Evolutionary conservation across 2,329 filamentous ascomycete species (phyloP), one percentile per base, ranked within the genome.

Genomic region (Pseudogymnoascus sp.): DNA sequence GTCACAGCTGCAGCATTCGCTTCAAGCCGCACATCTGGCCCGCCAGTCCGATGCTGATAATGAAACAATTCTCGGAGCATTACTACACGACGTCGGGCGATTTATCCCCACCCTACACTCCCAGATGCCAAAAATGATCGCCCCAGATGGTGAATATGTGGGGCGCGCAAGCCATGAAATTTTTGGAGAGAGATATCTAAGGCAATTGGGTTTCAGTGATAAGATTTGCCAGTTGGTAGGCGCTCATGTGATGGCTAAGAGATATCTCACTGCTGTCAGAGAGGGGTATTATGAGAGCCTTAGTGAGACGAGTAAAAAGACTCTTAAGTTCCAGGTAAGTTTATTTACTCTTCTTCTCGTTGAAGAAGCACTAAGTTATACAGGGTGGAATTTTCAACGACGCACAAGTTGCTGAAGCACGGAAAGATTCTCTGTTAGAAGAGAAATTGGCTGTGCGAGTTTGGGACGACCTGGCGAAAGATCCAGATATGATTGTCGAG

Each of bases 401-500:
- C 18, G 60, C 61, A 21, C 42, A 64, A 36, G 63, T 64, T 36
- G 60, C 62, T 34, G 61, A 59, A 34, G 63, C 60, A 12, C 18
- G 59, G 37, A 62, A 56, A 18, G 63, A 64, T 63, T 46, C 63
- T 12, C 37, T 31, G 61, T 43, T 64, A n/a, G 34, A 62, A 46
- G 60, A 64, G 18, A 64, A 64, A 37, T 49, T 64, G 16, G 38
- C 28, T 16, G 61, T 64, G n/a, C 31, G 63, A 21, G 16, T 43
- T 28, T 64, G 63, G 63, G 63, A 64, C 46, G 63, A 64, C 23
- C 34, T 59, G 9, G 63, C 63, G 14, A 64, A 64, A 34, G 36
- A 38, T 18, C 46, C 63, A 21, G 46, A 59, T 23, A 34, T 63
- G 40, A 38, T 23, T 16, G 36, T 60, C 18, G 37, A 62, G 28